Conservation (phyloP, 176 grass and related monocot species). For the Hsuehochloa calcarea region DNA sequence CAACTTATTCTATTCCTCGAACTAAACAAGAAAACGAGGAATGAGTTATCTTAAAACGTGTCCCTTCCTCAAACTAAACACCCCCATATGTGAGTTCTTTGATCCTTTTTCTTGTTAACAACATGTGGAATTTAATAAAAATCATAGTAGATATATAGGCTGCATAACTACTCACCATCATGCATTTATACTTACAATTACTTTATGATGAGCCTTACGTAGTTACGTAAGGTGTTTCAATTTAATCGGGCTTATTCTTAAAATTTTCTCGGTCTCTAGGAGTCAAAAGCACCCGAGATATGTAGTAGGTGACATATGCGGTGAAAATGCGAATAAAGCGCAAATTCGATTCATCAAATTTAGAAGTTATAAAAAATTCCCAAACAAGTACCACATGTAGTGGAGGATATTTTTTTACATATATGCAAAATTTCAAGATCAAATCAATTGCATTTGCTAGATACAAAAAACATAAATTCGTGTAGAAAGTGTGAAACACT, state of each 20-base stretch:
- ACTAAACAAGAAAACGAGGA: background rate
- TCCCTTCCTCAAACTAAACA: background rate
- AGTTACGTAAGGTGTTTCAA: background rate
- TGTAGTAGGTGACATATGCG: no score
- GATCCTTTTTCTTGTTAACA: background rate
- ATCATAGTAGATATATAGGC: background rate
- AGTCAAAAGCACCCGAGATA: background rate
- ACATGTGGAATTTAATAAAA: background rate
- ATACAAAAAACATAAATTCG: no score
- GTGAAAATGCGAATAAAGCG: no score
- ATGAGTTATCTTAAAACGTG: background rate
- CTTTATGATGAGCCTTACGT: background rate
- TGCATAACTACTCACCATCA: background rate
- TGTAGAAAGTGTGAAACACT: no score
- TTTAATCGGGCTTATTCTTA: background rate
- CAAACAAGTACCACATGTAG: no score
- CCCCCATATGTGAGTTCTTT: background rate
- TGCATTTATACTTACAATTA: background rate
- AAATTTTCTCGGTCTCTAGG: background rate
- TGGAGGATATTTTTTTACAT: no score
- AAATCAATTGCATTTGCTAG: no score
- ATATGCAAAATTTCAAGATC: no score
- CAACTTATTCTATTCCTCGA: background rate
- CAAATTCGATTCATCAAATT: no score
- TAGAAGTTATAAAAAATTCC: no score